Evolutionary conservation across 257 asterid species (phyloP), one percentile per base, ranked within the genome.

Genomic region (Sherardia arvensis): DNA sequence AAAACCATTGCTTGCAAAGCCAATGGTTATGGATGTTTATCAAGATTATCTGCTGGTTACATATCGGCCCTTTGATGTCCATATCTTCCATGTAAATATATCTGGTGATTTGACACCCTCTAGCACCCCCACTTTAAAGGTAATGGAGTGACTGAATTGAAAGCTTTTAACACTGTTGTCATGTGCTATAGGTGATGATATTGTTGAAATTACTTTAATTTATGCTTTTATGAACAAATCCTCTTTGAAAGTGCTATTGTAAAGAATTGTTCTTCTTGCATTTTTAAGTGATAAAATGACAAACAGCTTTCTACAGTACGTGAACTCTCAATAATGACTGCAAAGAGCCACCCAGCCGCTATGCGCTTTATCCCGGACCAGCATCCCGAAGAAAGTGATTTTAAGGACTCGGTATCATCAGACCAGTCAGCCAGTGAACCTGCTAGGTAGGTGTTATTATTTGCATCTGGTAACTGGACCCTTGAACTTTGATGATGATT

Each of bases 241-340:
- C 58, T 73, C 81, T 74, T 40, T 54, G 72, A 69, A 38, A 77
- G 34, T 76, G 43, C 73, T 68, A 56, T 68, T 32, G 54, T 68
- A 48, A 49, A 73, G 59, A 67, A 60, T 71, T 74, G 64, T 65
- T 76, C 80, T 71, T 66, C 84, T 74, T 77, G 79, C 95, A 67
- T 76, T 84, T 84, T 82, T 82, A 87, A 87, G 99, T 93, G 87
- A 83, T 93, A 85, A 93, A 88, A 90, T 93, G 96, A 87, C 97
- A 87, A 89, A 92, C 99, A 92, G 99, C 96, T 92, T 89, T 89
- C 96, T 87, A 93, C 99, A 87, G 97, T 93, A 83, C 96, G 97
- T 77, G 97, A 93, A 81, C 96, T 93, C 70, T 93, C 99, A 66
- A 93, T 93, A 77, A 93, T 93, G 99, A 90, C 99, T 53, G 97